Evolutionary conservation across 768 basidiomycete species (phyloP).

Genomic region (Psilocybe azurescens): DNA sequence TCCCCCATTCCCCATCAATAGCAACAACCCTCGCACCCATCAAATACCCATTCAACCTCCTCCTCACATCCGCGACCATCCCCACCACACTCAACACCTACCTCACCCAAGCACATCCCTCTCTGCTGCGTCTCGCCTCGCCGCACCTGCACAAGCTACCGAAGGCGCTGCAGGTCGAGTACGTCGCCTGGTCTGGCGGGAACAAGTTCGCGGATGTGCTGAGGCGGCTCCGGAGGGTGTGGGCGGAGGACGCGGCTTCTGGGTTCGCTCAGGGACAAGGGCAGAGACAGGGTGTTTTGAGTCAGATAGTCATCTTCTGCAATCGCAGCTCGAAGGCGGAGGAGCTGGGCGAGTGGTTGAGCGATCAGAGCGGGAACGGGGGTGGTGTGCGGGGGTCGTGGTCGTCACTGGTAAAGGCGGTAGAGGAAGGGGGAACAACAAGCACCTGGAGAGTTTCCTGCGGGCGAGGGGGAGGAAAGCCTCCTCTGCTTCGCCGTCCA

Average conservation of each 20-base stretch:
- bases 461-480: constrained; percentile 6
- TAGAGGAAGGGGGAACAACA: constrained; percentile 74
- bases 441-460: constrained; percentile 80
- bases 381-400: constrained; percentile 50
- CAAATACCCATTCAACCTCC: constrained; percentile 77
- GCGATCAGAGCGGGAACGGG: neutral
- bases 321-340: constrained; percentile 77
- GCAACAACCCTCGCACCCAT: constrained; percentile 24
- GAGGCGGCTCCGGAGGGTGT: constrained; percentile 71
- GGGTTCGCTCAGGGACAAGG: constrained; percentile 15
- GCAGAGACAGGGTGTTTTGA: constrained; percentile 39
- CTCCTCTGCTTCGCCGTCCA: neutral
- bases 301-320: constrained; percentile 83
- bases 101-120: constrained; percentile 65
- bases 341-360: constrained; percentile 51
- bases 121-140: constrained; percentile 75
- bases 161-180: constrained; percentile 67
- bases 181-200: constrained; percentile 78
- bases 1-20: constrained; percentile 23
- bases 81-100: constrained; percentile 75
- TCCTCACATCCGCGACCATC: constrained; percentile 88
- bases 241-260: constrained; percentile 65
- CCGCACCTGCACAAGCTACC: constrained; percentile 84
- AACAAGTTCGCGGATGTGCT: constrained; percentile 85
- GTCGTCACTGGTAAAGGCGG: constrained; percentile 70